Base-by-base conservation (phyloP, 805 yeast genomes). In the Yamadazyma ubonensis region DNA sequence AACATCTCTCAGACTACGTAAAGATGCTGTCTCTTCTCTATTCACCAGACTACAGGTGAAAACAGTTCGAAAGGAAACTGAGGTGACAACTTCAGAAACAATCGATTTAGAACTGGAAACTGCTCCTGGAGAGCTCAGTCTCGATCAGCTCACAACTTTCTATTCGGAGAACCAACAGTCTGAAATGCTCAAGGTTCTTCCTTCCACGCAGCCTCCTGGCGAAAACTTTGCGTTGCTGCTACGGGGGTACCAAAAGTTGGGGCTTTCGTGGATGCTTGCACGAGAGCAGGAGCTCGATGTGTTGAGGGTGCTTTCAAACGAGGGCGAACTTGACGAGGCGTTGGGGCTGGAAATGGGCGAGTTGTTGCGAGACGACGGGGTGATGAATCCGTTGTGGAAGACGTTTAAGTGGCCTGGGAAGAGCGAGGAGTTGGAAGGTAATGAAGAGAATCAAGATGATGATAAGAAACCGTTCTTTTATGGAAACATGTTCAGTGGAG, bases 181-280 rank as follows among this genome's bases (percentile, higher is more conserved):
- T 2, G 79, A 76, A n/a, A 58, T 73, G 8, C 51, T 77, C 14
- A 73, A 75, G 8, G 66, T 72, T 18, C 64, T 83, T 4, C 90
- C 90, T 2, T 82, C 78, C 44, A 75, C 84, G 0, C 80, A 80
- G 2, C 79, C 77, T 0, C 71, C 75, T 0, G 70, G 71, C 0
- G 51, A 53, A 1, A 73, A 75, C 39, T 84, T 89, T 52, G 69
- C 68, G 6, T 50, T 90, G 36, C 64, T 65, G 1, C 62, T 91
- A 36, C 67, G 96, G 41, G 75, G 79, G 1, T 91, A 91, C 57
- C 98, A 91, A 59, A 81, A 76, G 45, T 87, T 83, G 51, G 96
- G 95, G 0, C 62, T 88, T 21, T 78, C 90, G 1, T 89, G 96
- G 96, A 83, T 89, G 91, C 61, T 88, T n/a, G 73, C 79, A 22